These are phyloP conservation scores for Vararia minispora DNA, from an alignment of 768 basidiomycete species.

Conservation along the genomic window DNA sequence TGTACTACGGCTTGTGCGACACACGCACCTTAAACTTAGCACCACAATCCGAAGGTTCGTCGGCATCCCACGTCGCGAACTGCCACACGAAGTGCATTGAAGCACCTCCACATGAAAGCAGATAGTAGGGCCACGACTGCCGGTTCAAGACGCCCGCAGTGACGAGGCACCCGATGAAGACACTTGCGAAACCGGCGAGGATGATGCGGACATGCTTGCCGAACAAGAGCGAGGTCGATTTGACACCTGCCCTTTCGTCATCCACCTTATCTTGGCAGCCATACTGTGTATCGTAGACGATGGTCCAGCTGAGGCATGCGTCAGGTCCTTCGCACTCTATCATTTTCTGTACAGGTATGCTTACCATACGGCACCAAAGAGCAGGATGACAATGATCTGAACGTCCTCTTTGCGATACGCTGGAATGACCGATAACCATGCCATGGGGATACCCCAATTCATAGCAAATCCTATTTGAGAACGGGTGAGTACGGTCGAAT, in stretches of 20 bases:
- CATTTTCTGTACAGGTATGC: background rate
- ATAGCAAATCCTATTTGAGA: slow-evolving; percentile 11
- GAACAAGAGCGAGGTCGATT: slow-evolving; percentile 55
- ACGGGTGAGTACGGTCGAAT: slow-evolving; percentile 4
- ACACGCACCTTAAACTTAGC: no score
- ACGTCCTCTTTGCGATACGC: slow-evolving; percentile 3
- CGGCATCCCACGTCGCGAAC: slow-evolving; percentile 1
- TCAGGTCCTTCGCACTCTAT: background rate
- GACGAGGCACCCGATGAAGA: slow-evolving; percentile 17
- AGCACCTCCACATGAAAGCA: slow-evolving; percentile 4
- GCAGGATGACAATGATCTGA: background rate
- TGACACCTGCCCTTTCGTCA: slow-evolving; percentile 45
- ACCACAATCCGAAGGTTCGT: no score
- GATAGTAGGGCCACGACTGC: slow-evolving; percentile 12
- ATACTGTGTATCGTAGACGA: slow-evolving; percentile 49
- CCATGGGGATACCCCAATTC: slow-evolving; percentile 12
- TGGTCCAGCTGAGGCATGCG: slow-evolving; percentile 23
- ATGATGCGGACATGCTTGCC: slow-evolving; percentile 31
- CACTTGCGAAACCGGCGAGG: slow-evolving; percentile 27
- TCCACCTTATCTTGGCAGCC: slow-evolving; percentile 52
- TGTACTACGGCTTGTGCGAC: no score
- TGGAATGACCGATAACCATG: slow-evolving; percentile 7
- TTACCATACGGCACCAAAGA: slow-evolving; percentile 1
- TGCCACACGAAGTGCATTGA: slow-evolving; percentile 3
- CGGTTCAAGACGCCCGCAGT: slow-evolving; percentile 19